Evolutionary conservation across 108 stramenopile species (phyloP), one percentile per base, ranked within the genome.

Genomic region (Nitzschia putrida): DNA sequence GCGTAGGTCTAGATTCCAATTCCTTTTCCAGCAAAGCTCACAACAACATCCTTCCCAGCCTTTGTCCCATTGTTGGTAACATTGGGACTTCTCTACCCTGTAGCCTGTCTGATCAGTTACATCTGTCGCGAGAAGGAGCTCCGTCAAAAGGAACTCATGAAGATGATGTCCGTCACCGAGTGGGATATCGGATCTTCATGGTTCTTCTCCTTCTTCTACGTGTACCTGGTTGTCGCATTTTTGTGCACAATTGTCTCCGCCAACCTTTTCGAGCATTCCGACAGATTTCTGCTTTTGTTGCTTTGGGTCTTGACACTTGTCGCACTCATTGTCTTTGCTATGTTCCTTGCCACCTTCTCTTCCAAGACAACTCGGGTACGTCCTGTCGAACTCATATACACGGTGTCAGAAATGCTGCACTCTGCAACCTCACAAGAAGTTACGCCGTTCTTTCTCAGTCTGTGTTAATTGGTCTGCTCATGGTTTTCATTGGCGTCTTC

Each of bases 81-180:
- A 65, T 69, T 72, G 53, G 92, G 92, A 3, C 61, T 93, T 11
- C 68, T 93, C 7, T 93, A 88, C 42, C 92, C 92, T 2, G 82
- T 90, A 0, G 52, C 88, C 26, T 61, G 81, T 24, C 81, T 85
- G 51, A 85, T 88, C 61, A 59, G 82, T 24, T 82, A 74, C 25
- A 80, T 93, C 20, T 78, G 81, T 0, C 72, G 68, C 0, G 92
- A 93, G 51, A 93, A 93, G 64, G 88, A 93, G 59, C 90, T 88
- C 66, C 11, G 85, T 14, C 92, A 93, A 69, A 93, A 93, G 65
- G 92, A 93, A 66, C 80, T 93, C 5, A 88, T 93, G 88, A 93
- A 93, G 67, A 93, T 93, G 87, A 93, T 93, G 92, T 75, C 77
- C 29, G 86, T 93, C 10, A 76, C 80, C 4, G 92, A 93, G 69